Evolutionary conservation across 768 basidiomycete genomes (phyloP).

Genomic region (Naganishia vishniacii): DNA sequence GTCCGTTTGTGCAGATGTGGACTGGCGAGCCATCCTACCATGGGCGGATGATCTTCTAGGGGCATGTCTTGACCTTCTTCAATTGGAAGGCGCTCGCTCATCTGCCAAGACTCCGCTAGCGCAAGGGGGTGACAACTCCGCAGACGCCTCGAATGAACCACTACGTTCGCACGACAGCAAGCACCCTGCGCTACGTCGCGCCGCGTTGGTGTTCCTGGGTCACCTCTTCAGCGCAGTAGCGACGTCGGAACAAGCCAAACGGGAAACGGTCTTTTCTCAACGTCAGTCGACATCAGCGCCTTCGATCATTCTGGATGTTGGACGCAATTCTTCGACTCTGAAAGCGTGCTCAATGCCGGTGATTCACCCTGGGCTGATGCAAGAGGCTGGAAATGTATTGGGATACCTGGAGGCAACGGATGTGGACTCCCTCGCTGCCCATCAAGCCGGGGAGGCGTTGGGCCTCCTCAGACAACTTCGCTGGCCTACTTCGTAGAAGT

Average conservation of each 20-base stretch:
- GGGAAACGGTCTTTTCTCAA: neutral
- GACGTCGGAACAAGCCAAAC: constrained; percentile 18
- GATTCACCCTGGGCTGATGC: constrained; percentile 47
- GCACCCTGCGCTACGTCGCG: constrained; percentile 73
- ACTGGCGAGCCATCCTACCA: constrained; percentile 59
- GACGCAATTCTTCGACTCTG: neutral
- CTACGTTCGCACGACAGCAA: constrained; percentile 50
- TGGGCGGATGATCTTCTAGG: constrained; percentile 61
- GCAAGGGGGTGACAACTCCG: constrained; percentile 15
- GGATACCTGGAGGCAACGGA: constrained; percentile 68
- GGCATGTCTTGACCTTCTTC: constrained; percentile 69
- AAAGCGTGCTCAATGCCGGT: neutral
- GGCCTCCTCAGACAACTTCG: constrained; percentile 48
- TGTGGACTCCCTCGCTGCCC: constrained; percentile 63
- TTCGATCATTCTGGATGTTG: neutral
- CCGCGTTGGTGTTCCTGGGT: constrained; percentile 75
- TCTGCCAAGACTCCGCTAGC: neutral
- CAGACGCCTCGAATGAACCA: constrained; percentile 25
- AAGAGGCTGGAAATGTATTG: constrained; percentile 59
- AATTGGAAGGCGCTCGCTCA: constrained; percentile 44
- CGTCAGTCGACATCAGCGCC: neutral
- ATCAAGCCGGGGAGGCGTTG: constrained; percentile 68
- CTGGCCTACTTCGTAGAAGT: neutral
- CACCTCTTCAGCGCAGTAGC: constrained; percentile 61
- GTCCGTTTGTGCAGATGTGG: constrained; percentile 65